These are phyloP conservation scores for Trametes versicolor DNA, from an alignment of 1,284 basidiomycete genomes.

Conservation along the genomic window DNA sequence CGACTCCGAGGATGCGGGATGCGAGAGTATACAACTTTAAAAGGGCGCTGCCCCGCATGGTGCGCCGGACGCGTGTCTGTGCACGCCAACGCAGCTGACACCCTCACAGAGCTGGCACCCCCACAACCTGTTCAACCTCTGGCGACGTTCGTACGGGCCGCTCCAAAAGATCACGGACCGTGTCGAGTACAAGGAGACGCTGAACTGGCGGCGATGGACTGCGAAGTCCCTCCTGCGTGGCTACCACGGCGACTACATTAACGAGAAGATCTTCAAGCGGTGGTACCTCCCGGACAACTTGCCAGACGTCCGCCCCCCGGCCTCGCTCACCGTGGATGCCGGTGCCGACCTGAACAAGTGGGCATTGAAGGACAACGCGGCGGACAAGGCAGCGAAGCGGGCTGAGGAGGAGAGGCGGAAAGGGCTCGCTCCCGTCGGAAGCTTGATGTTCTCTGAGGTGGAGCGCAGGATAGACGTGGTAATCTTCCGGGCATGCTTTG, in stretches of 20 bases:
- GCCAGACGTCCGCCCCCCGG: constrained; percentile 82
- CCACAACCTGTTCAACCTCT: constrained; percentile 77
- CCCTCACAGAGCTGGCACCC: constrained; percentile 80
- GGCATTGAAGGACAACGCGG: constrained; percentile 59
- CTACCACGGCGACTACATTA: constrained; percentile 97
- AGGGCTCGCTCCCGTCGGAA: constrained; percentile 82
- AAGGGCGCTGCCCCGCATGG: constrained; percentile 58
- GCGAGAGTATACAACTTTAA: constrained; percentile 48
- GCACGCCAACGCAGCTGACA: constrained; percentile 12
- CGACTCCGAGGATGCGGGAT: constrained; percentile 49
- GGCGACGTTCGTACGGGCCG: constrained; percentile 61
- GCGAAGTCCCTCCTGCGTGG: constrained; percentile 91
- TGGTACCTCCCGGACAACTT: constrained; percentile 93
- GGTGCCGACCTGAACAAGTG: constrained; percentile 46
- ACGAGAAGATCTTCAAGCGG: constrained; percentile 93
- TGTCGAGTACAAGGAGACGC: constrained; percentile 66
- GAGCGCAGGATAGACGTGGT: constrained; percentile 95
- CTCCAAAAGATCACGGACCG: constrained; percentile 66
- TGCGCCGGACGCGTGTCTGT: constrained; percentile 35
- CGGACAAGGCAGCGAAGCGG: constrained; percentile 56
- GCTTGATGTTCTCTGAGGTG: constrained; percentile 93
- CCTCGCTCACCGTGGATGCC: constrained; percentile 46
- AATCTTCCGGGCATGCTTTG: constrained; percentile 93
- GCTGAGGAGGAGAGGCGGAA: constrained; percentile 66
- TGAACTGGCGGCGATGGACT: constrained; percentile 95